Evolutionary conservation across 2,329 filamentous ascomycete genomes (phyloP), one percentile per base, ranked within the genome.

Genomic region (Cordyceps farinosa): DNA sequence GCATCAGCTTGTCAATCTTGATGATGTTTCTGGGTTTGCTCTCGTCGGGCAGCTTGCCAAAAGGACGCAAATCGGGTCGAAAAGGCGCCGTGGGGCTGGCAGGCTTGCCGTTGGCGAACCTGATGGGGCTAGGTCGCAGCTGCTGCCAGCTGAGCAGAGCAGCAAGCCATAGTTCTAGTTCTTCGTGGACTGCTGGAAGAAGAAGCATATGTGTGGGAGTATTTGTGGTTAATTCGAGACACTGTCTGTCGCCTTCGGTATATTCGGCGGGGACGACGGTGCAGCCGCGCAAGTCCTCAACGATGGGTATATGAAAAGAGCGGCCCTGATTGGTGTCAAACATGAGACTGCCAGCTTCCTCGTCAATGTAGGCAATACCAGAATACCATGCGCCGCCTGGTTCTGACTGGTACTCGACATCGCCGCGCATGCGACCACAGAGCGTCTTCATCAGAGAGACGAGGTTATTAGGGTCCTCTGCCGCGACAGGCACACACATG

Each of bases 1-100:
- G 82, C 71, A 92, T 88, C 72, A 97, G 86, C 72, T 92, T 93
- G 62, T 92, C 95, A 54, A 97, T 91, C 73, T 98, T 99, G 79
- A 98, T 98, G 67, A 98, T 95, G 62, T 89, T 95, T 1, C 75
- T 71, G 2, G 73, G 67, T 34, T 73, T 78, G 67, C 67, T 58
- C 47, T 70, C 73, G 44, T 76, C 72, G 22, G 69, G 68, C 1
- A 72, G 73, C 54, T 69, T 69, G 36, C 74, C 73, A 47, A 80
- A 78, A 59, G 80, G 78, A 58, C 74, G 78, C 61, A 80, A 72
- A 63, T 82, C 79, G 0, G 77, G 73, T 61, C 78, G 75, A 51
- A 74, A 73, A n/a, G 75, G 69, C 13, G 72, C 68, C n/a, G 68
- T 70, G 27, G 74, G 72, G 61, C 69, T 77, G 3, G 66, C 62